Evolutionary conservation across 768 basidiomycete species (phyloP).

Genomic region (Hemileccinum rubropunctum): DNA sequence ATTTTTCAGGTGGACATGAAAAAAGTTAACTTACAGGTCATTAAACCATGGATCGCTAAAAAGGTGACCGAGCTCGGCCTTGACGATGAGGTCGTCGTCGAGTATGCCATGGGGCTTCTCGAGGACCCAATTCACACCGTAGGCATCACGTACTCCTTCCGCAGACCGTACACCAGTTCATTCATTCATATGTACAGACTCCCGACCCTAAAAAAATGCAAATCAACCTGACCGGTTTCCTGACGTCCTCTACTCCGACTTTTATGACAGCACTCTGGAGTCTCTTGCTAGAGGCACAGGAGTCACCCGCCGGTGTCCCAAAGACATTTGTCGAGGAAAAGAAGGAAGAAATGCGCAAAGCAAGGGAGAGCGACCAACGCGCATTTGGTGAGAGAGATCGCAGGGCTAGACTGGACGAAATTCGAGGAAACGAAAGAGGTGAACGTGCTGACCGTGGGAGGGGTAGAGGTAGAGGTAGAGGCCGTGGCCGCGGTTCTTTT

Average conservation of each 20-base stretch:
- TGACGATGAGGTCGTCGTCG: slow-evolving; percentile 96
- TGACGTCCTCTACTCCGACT: slow-evolving; percentile 77
- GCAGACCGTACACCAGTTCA: background rate
- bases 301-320: slow-evolving; percentile 85
- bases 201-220: slow-evolving; percentile 97
- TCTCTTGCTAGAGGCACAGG: slow-evolving; percentile 90
- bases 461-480: slow-evolving; percentile 59
- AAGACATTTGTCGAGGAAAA: slow-evolving; percentile 88
- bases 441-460: slow-evolving; percentile 45
- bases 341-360: slow-evolving; percentile 84
- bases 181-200: slow-evolving; percentile 42
- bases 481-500: slow-evolving; percentile 47
- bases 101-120: slow-evolving; percentile 92
- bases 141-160: slow-evolving; percentile 20
- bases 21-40: slow-evolving; percentile 90
- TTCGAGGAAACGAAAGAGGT: slow-evolving; percentile 58
- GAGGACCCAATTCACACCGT: slow-evolving; percentile 88
- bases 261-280: slow-evolving; percentile 93
- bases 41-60: slow-evolving; percentile 94
- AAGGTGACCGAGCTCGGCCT: slow-evolving; percentile 89
- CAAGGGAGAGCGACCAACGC: slow-evolving; percentile 58
- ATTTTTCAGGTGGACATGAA: slow-evolving; percentile 82
- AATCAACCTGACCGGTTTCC: slow-evolving; percentile 89
- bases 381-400: slow-evolving; percentile 72
- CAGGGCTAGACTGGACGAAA: slow-evolving; percentile 63